Base-by-base conservation (phyloP, 2,329 filamentous ascomycete species). In the Didymella arachidicola region DNA sequence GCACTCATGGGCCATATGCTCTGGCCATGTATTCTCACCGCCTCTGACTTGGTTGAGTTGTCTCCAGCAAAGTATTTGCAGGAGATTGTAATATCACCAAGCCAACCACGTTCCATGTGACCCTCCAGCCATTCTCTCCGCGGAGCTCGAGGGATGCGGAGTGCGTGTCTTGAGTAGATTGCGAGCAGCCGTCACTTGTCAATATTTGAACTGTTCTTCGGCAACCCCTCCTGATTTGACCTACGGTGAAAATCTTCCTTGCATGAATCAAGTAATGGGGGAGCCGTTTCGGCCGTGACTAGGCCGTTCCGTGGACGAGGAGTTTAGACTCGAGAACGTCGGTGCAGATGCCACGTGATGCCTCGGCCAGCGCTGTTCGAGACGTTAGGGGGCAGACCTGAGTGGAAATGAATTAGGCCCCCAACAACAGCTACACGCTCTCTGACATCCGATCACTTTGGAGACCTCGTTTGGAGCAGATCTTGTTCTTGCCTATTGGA, bases 361-460 rank as follows among this genome's bases (percentile, higher is more conserved):
- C 42, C 48, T 42, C 42, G 42, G 47, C n/a, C 19, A 26, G 12
- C 5, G 19, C n/a, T 16, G 16, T 34, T 41, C 44, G n/a, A 7
- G 18, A 26, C 16, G 22, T 16, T 10, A 38, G 30, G 44, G 44
- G 29, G 19, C 7, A 25, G 4, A 44, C 12, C 22, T 4, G 19
- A 49, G 43, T 44, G 48, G 49, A 50, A 18, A 59, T 59, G 41
- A 53, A 6, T 59, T 27, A 53, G 56, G 56, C 43, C 26, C 45
- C 56, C 54, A 45, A 43, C 25, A 29, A 38, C 36, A 16, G 11
- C 30, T 32, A 19, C 22, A 38, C 34, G 29, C 19, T 32, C n/a
- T 30, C 25, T 29, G 25, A 49, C 44, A 30, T 49, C 48, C 55
- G 49, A 44, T 22, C 18, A 27, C 39, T n/a, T 26, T 14, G 12